These are phyloP conservation scores for Flaveria bidentis DNA, from an alignment of 129 eudicot species.

Conservation along the genomic window DNA sequence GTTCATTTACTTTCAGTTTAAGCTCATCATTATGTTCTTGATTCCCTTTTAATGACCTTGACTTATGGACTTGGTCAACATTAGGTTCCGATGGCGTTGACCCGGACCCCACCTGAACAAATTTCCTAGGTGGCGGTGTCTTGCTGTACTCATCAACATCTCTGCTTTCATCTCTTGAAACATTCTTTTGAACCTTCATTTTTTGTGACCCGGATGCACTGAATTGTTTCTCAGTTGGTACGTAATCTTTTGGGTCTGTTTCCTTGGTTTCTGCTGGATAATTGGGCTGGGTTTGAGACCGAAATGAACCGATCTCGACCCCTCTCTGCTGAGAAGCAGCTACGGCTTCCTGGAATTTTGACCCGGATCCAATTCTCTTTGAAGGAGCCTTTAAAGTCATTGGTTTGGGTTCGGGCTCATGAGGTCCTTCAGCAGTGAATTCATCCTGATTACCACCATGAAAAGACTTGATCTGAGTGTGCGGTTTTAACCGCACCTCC, in stretches of 20 bases:
- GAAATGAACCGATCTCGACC: slow-evolving; percentile 31
- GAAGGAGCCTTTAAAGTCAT: slow-evolving; percentile 31
- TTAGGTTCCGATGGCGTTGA: slow-evolving; percentile 46
- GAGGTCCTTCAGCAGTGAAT: slow-evolving; percentile 31
- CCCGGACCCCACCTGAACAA: slow-evolving; percentile 40
- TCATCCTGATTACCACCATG: slow-evolving; percentile 43
- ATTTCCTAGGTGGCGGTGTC: slow-evolving; percentile 45
- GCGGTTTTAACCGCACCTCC: slow-evolving; percentile 38
- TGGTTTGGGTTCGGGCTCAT: slow-evolving; percentile 31
- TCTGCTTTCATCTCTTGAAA: slow-evolving; percentile 44
- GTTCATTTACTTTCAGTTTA: slow-evolving; percentile 88
- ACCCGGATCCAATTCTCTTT: slow-evolving; percentile 46
- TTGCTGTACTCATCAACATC: slow-evolving; percentile 35
- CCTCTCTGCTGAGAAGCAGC: slow-evolving; percentile 41
- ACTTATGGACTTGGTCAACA: slow-evolving; percentile 60
- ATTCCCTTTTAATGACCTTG: slow-evolving; percentile 72
- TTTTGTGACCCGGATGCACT: slow-evolving; percentile 47
- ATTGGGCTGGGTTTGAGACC: slow-evolving; percentile 27
- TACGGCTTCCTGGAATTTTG: slow-evolving; percentile 42
- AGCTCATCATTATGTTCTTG: slow-evolving; percentile 90
- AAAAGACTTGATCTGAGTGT: slow-evolving; percentile 37
- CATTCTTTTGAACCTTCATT: slow-evolving; percentile 50
- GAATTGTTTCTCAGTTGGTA: slow-evolving; percentile 37
- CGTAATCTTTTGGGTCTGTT: slow-evolving; percentile 28
- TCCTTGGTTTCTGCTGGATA: slow-evolving; percentile 32